Evolutionary conservation across 352 stramenopile species (phyloP), one percentile per base, ranked within the genome.

Genomic region (Globisporangium middletonii): DNA sequence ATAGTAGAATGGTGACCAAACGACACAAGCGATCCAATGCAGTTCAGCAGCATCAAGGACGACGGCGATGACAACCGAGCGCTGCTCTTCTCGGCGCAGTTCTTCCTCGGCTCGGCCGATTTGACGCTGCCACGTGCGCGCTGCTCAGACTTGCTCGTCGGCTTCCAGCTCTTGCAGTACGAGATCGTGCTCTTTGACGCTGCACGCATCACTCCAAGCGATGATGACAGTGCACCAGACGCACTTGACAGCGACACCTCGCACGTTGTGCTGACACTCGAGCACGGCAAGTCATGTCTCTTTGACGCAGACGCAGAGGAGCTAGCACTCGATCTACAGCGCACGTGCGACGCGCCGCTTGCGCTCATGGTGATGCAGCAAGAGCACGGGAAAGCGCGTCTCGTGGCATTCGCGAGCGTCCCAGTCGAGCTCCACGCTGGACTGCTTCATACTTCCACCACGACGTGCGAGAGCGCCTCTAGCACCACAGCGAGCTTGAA

Each of bases 151-250:
- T 47, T 73, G 3, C 38, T 81, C 0, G 18, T 79, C 18, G 74
- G 64, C 23, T 84, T 84, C 42, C 74, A 81, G 55, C 57, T 84
- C 45, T 48, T 81, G 8, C 69, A 79, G 57, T 76, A 71, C 49
- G 74, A 84, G 45, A 77, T 84, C 47, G 68, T 84, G 43, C 37
- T 81, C 37, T 77, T 84, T 19, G 72, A 79, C 52, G 16, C 62
- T 2, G 38, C 35, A 12, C 43, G 43, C 43, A 23, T 48, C 43
- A 18, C 16, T 44, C 4, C 38, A 18, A 44, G 38, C 38, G 38
- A 35, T 35, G 30, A 35, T 8, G 8, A 8, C 30, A 8, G 8
- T 8, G 30, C 30, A 35, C 30, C 30, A 35, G 30, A 35, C 30
- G n/a, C 26, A 55, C 23, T 11, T 35, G 43, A 43, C n/a, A 23